These are phyloP conservation scores for Pisolithus microcarpus DNA, from an alignment of 768 basidiomycete genomes.

Conservation along the genomic window DNA sequence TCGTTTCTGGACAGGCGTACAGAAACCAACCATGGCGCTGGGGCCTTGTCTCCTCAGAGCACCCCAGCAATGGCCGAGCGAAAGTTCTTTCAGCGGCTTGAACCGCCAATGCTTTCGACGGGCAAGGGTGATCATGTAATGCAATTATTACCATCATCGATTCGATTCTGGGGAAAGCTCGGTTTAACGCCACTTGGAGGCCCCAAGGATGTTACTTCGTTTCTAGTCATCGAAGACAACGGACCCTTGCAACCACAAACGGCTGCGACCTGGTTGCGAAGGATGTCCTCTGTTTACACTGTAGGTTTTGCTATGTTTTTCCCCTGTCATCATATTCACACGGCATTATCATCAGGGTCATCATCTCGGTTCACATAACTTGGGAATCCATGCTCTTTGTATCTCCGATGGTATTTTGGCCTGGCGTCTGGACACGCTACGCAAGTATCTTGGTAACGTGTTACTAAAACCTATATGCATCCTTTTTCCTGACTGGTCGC, in stretches of 20 bases:
- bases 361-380: conserved; percentile 50
- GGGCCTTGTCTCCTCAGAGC: conserved; percentile 2
- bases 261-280: conserved; percentile 55
- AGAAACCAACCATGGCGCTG: conserved; percentile 5
- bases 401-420: conserved; percentile 52
- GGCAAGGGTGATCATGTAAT: conserved; percentile 64
- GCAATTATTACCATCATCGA: conserved; percentile 60
- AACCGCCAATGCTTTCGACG: conserved; percentile 54
- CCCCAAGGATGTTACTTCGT: conserved; percentile 60
- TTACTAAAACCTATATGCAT: not conserved
- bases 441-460: conserved; percentile 54
- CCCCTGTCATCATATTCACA: conserved; percentile 5
- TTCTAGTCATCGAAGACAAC: conserved; percentile 61
- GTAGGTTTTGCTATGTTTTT: conserved; percentile 34
- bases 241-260: conserved; percentile 39
- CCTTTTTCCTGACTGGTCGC: not conserved
- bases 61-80: conserved; percentile 1
- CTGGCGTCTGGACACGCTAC: conserved; percentile 61
- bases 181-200: conserved; percentile 67
- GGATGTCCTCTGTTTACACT: conserved; percentile 46
- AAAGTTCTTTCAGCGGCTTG: conserved; percentile 27
- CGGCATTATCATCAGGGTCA: conserved; percentile 39
- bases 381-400: conserved; percentile 44
- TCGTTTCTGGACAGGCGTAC: conserved; percentile 38
- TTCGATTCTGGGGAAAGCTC: conserved; percentile 84